A percentile compares a stretch with the other conserved stretches of the same genome.
Evolutionary conservation across 192 early-diverging fungal genomes (phyloP).

Genomic region (Coemansia javaensis): DNA sequence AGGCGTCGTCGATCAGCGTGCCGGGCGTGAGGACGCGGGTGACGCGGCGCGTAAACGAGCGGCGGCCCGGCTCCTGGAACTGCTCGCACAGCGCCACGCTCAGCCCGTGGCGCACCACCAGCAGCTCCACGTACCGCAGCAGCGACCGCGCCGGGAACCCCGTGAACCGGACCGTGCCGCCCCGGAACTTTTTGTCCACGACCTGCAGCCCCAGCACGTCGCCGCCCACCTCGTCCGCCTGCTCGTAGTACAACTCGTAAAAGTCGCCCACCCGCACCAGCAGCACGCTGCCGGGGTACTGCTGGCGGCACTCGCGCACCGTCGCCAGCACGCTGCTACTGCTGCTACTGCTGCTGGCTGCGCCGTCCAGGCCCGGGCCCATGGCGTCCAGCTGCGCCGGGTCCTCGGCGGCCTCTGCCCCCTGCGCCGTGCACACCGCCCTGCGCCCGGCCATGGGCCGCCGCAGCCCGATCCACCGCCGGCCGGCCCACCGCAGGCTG

Average conservation of each 20-base stretch:
- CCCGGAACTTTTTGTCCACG: conserved; percentile 59
- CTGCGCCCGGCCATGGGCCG: too few relatives aligned
- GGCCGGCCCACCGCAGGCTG: too few relatives aligned
- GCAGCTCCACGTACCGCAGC: conserved; percentile 60
- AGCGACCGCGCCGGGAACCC: conserved; percentile 66
- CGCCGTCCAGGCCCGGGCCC: too few relatives aligned
- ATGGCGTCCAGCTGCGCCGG: too few relatives aligned
- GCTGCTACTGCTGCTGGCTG: neutral
- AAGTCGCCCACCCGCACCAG: conserved; percentile 75
- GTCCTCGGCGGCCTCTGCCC: too few relatives aligned
- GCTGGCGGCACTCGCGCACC: conserved; percentile 53
- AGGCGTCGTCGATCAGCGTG: conserved; percentile 74
- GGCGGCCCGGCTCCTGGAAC: conserved; percentile 44
- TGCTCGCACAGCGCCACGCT: conserved; percentile 73
- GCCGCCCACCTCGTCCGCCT: conserved; percentile 60
- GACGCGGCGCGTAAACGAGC: conserved; percentile 62
- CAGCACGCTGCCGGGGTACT: conserved; percentile 65
- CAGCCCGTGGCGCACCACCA: conserved; percentile 56
- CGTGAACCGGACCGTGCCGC: conserved; percentile 58
- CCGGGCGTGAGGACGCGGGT: conserved; percentile 82
- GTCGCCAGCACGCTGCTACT: conserved; percentile 23
- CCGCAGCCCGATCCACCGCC: neutral
- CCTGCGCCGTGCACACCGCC: too few relatives aligned
- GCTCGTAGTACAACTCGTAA: conserved; percentile 74
- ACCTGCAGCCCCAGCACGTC: conserved; percentile 65